Conservation (phyloP, 78 protist species). For the Anaeramoeba flamelloides region DNA sequence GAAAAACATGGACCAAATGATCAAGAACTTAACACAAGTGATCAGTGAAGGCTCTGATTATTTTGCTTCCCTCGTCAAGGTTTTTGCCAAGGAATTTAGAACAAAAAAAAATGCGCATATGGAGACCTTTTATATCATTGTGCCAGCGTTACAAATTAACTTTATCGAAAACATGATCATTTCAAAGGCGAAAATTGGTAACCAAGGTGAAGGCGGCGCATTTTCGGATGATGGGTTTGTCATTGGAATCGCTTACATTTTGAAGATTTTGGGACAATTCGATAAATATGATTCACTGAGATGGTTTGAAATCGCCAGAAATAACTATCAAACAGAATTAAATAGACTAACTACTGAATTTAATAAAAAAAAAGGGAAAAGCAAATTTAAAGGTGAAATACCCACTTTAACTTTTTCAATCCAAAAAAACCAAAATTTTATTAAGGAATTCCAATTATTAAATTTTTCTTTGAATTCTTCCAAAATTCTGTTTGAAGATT, state of each 20-base stretch:
- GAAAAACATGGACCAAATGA: constrained; percentile 33
- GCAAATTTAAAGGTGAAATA: not conserved
- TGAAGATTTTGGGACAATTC: constrained; percentile 55
- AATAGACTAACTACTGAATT: not conserved
- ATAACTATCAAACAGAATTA: not conserved
- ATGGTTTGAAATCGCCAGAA: constrained; percentile 66
- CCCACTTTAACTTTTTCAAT: no score
- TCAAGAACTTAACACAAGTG: constrained; percentile 33
- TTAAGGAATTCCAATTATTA: no score
- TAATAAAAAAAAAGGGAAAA: not conserved
- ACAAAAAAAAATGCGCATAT: constrained; percentile 42
- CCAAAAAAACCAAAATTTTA: no score
- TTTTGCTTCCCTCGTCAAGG: constrained; percentile 42
- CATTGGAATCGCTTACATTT: constrained; percentile 67
- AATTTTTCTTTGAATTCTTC: no score
- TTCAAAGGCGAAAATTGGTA: no score
- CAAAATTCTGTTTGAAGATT: no score
- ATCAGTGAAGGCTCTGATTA: constrained; percentile 72
- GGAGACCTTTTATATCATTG: constrained; percentile 45
- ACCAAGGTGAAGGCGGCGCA: no score
- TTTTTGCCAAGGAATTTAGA: constrained; percentile 20
- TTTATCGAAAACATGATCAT: constrained; percentile 56
- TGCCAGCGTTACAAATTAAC: constrained; percentile 73
- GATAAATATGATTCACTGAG: constrained; percentile 60
- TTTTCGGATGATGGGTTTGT: constrained; percentile 93